phyloP scores from a whole-genome alignment of 306 rosid species.

The Begonia masoniana region DNA sequence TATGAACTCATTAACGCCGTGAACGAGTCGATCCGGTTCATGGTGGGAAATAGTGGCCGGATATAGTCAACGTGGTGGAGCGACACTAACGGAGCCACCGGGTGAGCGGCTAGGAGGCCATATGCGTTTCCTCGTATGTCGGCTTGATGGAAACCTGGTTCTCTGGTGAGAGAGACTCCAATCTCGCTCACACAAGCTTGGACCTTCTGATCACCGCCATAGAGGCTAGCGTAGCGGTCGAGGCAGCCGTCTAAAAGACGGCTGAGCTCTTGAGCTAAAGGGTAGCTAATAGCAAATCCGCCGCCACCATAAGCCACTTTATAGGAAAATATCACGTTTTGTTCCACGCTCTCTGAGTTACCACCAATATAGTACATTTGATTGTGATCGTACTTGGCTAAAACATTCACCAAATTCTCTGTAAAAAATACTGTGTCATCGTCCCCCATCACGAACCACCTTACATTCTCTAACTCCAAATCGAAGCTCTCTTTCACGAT shows the following conservation, averaged over 20 bases:
- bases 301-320: slow-evolving; percentile 65
- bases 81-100: slow-evolving; percentile 56
- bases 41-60: slow-evolving; percentile 37
- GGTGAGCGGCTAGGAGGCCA: slow-evolving; percentile 63
- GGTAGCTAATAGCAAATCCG: slow-evolving; percentile 60
- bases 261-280: slow-evolving; percentile 45
- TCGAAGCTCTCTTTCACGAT: slow-evolving; percentile 72
- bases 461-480: slow-evolving; percentile 29
- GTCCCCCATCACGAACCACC: slow-evolving; percentile 90
- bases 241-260: slow-evolving; percentile 60
- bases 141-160: slow-evolving; percentile 70
- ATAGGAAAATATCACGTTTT: slow-evolving; percentile 38
- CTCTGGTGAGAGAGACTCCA: slow-evolving; percentile 58
- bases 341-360: slow-evolving; percentile 72
- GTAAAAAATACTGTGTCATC: slow-evolving; percentile 71
- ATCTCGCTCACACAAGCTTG: slow-evolving; percentile 59
- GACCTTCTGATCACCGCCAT: slow-evolving; percentile 61
- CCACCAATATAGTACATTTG: slow-evolving; percentile 73
- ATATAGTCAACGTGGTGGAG: slow-evolving; percentile 63
- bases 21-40: slow-evolving; percentile 16
- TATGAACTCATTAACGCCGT: slow-evolving; percentile 8
- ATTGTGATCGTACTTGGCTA: slow-evolving; percentile 57
- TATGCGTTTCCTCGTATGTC: slow-evolving; percentile 54
- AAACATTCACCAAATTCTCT: slow-evolving; percentile 40
- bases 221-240: slow-evolving; percentile 33